Percentiles rank a stretch among this genome's conserved stretches.
These are phyloP conservation scores for Neurospora crassa DNA, from an alignment of 2,329 filamentous ascomycete genomes.

Conservation along the genomic window DNA sequence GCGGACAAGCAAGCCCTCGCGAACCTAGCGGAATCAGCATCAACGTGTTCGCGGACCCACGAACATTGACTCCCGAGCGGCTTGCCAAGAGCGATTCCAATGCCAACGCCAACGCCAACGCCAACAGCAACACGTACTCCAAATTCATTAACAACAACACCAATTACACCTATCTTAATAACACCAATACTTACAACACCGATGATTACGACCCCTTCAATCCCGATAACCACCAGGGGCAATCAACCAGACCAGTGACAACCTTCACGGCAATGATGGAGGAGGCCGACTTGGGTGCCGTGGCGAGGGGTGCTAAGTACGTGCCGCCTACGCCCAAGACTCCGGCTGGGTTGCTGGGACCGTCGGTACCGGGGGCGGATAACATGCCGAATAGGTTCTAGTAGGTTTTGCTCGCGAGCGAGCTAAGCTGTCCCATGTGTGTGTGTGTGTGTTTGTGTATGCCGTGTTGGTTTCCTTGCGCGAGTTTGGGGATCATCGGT, in stretches of 20 bases:
- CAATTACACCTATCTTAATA: neutral
- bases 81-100: neutral
- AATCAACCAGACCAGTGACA: slow-evolving; percentile 23
- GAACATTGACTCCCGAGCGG: slow-evolving; percentile 25
- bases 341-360: neutral
- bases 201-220: neutral
- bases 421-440: neutral
- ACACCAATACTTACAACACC: neutral
- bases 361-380: neutral
- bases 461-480: neutral
- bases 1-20: neutral
- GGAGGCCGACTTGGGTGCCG: slow-evolving; percentile 32
- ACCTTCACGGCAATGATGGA: slow-evolving; percentile 47
- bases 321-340: slow-evolving; percentile 23
- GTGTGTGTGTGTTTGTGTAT: neutral
- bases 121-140: neutral
- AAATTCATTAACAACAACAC: neutral
- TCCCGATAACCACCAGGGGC: neutral
- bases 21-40: slow-evolving; percentile 36
- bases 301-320: slow-evolving; percentile 32
- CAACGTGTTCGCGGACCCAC: slow-evolving; percentile 42
- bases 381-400: neutral
- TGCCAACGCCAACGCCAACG: neutral
- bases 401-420: neutral
- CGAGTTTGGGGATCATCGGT: neutral